Evolutionary conservation across 495 filamentous ascomycete species (phyloP).

Genomic region (Trichoderma reesei): DNA sequence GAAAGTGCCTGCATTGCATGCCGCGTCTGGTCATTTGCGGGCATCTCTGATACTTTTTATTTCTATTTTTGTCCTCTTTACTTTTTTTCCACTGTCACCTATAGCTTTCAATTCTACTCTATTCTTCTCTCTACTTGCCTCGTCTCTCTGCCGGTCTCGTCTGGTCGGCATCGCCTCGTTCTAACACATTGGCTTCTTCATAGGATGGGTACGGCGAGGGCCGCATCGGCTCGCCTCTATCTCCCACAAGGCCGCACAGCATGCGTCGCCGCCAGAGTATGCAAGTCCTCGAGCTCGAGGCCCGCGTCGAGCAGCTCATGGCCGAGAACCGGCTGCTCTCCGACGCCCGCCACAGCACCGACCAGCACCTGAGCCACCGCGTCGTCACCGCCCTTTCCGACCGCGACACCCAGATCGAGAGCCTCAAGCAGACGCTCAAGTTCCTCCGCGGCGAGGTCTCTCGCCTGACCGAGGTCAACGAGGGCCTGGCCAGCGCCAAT

Average conservation of each 20-base stretch:
- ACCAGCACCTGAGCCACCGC: constrained; percentile 36
- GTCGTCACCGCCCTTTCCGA: constrained; percentile 44
- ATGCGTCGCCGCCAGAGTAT: constrained; percentile 92
- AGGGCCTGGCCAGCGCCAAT: constrained; percentile 61
- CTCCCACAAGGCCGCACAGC: constrained; percentile 91
- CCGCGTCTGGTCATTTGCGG: constrained; percentile 11
- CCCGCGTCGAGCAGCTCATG: constrained; percentile 64
- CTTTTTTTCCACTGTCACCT: background rate
- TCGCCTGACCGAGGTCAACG: constrained; percentile 64
- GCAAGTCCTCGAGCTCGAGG: constrained; percentile 79
- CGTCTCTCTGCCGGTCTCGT: constrained; percentile 11
- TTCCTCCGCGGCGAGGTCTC: constrained; percentile 70
- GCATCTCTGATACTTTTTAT: background rate
- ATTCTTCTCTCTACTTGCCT: constrained; percentile 8
- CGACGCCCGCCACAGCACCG: constrained; percentile 60
- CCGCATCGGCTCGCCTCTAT: constrained; percentile 74
- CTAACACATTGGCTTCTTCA: constrained; percentile 15
- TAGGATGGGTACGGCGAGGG: constrained; percentile 94
- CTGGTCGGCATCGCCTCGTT: constrained; percentile 8
- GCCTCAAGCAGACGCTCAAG: constrained; percentile 63
- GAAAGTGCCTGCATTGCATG: background rate
- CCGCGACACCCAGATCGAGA: constrained; percentile 70
- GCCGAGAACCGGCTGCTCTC: constrained; percentile 71
- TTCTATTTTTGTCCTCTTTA: background rate
- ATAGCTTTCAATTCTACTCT: background rate